Base-by-base conservation (phyloP, 208 protist species). In the Crithidia fasciculata region DNA sequence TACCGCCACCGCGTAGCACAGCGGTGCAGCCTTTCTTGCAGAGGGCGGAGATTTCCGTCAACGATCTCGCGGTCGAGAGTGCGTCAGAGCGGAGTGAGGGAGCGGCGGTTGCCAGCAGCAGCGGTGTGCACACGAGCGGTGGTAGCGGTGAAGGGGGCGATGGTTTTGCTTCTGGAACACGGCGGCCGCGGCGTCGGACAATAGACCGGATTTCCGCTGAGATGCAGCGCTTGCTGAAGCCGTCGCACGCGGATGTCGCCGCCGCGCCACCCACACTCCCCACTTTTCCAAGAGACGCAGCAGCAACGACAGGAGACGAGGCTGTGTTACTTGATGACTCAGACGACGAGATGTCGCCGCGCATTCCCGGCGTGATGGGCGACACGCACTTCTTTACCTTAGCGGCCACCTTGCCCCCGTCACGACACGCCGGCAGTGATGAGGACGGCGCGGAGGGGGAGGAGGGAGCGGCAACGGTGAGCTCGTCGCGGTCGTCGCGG, bases 161-260 rank as follows among this genome's bases (percentile, higher is more conserved):
- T 18, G 8, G 50, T 15, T 5, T 5, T 18, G 12, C 8, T 19
- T 8, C 50, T 18, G 50, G 12, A 8, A 2, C 50, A 18, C 8
- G 6, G 50, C 6, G 6, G 50, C 8, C 15, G 10, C 37, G 49
- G 13, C 36, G 36, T 45, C 45, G 4, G 36, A 52, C 61, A 7
- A 55, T 66, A 13, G 61, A 55, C n/a, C 61, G 61, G 10, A 55
- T 55, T 10, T 40, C 61, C 5, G 2, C 10, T 7, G 45, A 66
- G 45, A 55, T 55, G 45, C 61, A 66, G 28, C 61, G 61, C 4
- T 45, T 66, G 61, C 28, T 53, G 45, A 53, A 16, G 45, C 61
- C 43, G 8, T 39, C 57, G 8, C 5, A 47, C 18, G 59, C 18
- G n/a, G 59, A n/a, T 7, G 43, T 15, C n/a, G 8, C 36, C 0